Conservation (phyloP, 495 filamentous ascomycete species). For the Xylaria sp. region DNA sequence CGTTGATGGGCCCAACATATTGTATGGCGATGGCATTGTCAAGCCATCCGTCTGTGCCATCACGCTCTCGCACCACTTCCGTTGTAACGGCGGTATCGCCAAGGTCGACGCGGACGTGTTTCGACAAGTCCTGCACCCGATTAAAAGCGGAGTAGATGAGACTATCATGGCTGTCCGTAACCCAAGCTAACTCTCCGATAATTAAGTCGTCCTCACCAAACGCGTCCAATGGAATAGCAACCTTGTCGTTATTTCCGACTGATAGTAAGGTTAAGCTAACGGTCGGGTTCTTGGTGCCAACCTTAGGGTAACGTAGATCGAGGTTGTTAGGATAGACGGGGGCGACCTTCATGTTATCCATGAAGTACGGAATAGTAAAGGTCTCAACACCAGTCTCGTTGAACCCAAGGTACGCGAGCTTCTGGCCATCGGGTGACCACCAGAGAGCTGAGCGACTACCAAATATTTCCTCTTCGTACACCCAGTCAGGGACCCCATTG, state of each 20-base stretch:
- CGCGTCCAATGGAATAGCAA: constrained; percentile 48
- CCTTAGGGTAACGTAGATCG: constrained; percentile 63
- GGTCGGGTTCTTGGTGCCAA: constrained; percentile 63
- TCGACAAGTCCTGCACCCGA: constrained; percentile 63
- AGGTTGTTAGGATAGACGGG: constrained; percentile 60
- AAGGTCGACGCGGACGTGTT: constrained; percentile 51
- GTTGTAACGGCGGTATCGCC: constrained; percentile 55
- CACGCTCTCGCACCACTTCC: constrained; percentile 55
- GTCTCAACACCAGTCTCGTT: constrained; percentile 65
- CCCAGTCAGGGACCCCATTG: constrained; percentile 68
- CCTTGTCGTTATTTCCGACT: constrained; percentile 43
- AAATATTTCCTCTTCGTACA: constrained; percentile 69
- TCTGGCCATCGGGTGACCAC: constrained; percentile 65
- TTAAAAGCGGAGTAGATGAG: constrained; percentile 63
- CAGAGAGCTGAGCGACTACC: constrained; percentile 57
- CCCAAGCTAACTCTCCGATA: constrained; percentile 64
- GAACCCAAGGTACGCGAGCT: constrained; percentile 63
- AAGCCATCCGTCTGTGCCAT: constrained; percentile 64
- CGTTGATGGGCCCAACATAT: constrained; percentile 49
- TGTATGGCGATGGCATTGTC: constrained; percentile 59
- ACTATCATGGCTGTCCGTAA: constrained; percentile 57
- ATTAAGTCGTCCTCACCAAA: constrained; percentile 59
- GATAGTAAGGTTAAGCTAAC: constrained; percentile 57
- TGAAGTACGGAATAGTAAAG: constrained; percentile 64
- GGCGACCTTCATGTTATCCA: constrained; percentile 53